These are phyloP conservation scores for Aspergillus sclerotioniger DNA, from an alignment of 495 filamentous ascomycete species.

Conservation along the genomic window DNA sequence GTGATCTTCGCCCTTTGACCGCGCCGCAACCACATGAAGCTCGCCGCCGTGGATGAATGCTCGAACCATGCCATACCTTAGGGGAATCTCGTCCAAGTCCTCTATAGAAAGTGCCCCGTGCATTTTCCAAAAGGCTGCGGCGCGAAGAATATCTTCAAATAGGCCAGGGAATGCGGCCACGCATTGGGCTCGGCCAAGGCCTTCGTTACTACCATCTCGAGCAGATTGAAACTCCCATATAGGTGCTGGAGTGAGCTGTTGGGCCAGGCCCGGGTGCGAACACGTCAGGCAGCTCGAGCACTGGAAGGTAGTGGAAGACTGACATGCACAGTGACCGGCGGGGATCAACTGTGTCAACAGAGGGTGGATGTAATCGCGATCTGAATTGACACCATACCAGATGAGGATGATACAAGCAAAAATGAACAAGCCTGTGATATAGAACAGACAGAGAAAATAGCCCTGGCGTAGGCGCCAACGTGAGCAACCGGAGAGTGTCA, in stretches of 20 bases:
- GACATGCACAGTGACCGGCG: slow-evolving; percentile 41
- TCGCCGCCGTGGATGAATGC: slow-evolving; percentile 34
- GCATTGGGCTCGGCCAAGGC: slow-evolving; percentile 38
- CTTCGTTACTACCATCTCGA: slow-evolving; percentile 38
- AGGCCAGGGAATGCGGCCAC: slow-evolving; percentile 45
- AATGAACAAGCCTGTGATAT: slow-evolving; percentile 18
- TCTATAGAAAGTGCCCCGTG: slow-evolving; percentile 28
- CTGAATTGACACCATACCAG: slow-evolving; percentile 43
- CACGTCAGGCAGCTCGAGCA: slow-evolving; percentile 41
- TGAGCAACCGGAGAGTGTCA: slow-evolving; percentile 26
- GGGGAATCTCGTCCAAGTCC: slow-evolving; percentile 30
- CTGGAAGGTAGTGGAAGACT: slow-evolving; percentile 41
- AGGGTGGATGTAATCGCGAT: slow-evolving; percentile 37
- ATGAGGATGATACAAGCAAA: slow-evolving; percentile 24
- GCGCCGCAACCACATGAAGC: slow-evolving; percentile 37
- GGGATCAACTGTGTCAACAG: slow-evolving; percentile 40
- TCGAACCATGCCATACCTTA: slow-evolving; percentile 36
- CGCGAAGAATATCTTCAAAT: slow-evolving; percentile 44
- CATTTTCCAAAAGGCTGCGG: slow-evolving; percentile 29
- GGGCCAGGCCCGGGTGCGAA: slow-evolving; percentile 17
- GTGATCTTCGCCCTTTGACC: slow-evolving; percentile 38
- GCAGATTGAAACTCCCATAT: slow-evolving; percentile 36
- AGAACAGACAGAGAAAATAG: slow-evolving; percentile 26
- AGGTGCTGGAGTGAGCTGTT: slow-evolving; percentile 15
- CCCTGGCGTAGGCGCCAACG: slow-evolving; percentile 25